Percentiles rank a stretch among this genome's conserved stretches.
These are phyloP conservation scores for Austroboletus olivaceoglutinosus DNA, from an alignment of 1,284 basidiomycete species.

Conservation along the genomic window DNA sequence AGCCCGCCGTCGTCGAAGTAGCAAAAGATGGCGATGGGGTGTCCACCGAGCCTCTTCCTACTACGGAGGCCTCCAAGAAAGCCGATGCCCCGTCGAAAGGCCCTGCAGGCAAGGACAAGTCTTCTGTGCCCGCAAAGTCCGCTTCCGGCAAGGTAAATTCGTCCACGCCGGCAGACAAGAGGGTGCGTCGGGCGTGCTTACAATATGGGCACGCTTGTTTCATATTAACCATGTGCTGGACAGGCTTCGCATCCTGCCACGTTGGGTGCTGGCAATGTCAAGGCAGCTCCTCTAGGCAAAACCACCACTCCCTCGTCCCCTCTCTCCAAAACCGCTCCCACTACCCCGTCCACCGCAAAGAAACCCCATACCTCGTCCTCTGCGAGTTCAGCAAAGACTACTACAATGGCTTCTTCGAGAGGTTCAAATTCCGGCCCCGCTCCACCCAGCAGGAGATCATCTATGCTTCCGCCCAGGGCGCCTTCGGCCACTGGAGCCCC, in stretches of 20 bases:
- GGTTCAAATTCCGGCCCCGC: constrained; percentile 34
- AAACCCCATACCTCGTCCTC: constrained; percentile 47
- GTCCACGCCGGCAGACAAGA: constrained; percentile 59
- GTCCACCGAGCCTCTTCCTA: constrained; percentile 13
- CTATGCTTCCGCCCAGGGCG: constrained; percentile 42
- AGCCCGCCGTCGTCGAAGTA: constrained; percentile 16
- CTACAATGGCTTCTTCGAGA: constrained; percentile 41
- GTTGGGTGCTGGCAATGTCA: constrained; percentile 58
- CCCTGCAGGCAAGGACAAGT: constrained; percentile 41
- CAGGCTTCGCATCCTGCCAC: constrained; percentile 69
- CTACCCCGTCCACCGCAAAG: constrained; percentile 44
- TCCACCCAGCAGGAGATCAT: constrained; percentile 44
- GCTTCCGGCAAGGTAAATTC: constrained; percentile 32
- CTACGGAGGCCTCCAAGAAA: constrained; percentile 25
- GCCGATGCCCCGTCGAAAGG: constrained; percentile 23
- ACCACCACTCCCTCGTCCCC: constrained; percentile 36
- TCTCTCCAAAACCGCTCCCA: constrained; percentile 34
- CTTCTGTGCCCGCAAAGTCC: constrained; percentile 22
- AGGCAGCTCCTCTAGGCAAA: constrained; percentile 47
- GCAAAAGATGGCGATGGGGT: constrained; percentile 10
- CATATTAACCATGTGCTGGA: constrained; percentile 28
- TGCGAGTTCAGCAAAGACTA: constrained; percentile 39
- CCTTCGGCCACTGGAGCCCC: constrained; percentile 31
- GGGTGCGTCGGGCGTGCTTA: constrained; percentile 44
- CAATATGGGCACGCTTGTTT: constrained; percentile 18